Conservation (phyloP, 2,329 filamentous ascomycete species). For the Elsinoe necatrix region DNA sequence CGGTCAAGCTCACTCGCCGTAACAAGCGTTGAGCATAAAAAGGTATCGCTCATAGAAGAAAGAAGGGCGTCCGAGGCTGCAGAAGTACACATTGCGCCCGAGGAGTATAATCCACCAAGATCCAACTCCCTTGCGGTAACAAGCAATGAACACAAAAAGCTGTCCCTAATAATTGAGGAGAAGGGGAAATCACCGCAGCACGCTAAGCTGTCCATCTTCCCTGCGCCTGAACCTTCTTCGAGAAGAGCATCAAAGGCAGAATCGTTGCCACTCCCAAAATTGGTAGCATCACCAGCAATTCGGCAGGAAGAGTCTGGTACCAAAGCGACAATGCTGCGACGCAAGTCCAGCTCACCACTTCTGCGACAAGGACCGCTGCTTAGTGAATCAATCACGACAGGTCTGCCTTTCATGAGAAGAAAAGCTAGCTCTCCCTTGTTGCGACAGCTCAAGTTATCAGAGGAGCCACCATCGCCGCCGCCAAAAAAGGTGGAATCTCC, state of each 20-base stretch:
- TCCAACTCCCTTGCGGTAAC: constrained; percentile 9
- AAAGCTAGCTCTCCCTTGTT: constrained; percentile 6
- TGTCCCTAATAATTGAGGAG: neutral
- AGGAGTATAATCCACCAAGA: neutral
- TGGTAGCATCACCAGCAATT: neutral
- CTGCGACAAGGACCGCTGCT: constrained; percentile 1
- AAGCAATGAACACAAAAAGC: constrained; percentile 11
- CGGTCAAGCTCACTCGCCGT: constrained; percentile 7
- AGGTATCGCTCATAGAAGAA: constrained; percentile 27
- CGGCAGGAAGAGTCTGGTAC: neutral
- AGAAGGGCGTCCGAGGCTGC: constrained; percentile 19
- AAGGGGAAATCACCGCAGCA: neutral
- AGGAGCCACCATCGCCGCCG: neutral
- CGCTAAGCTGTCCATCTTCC: constrained; percentile 7
- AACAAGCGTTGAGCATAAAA: constrained; percentile 21
- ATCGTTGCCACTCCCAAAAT: neutral
- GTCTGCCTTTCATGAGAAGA: neutral
- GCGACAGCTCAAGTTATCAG: neutral
- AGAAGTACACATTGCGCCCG: neutral
- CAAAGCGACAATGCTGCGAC: neutral
- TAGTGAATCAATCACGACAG: neutral
- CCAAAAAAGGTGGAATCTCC: neutral
- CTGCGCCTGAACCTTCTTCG: neutral
- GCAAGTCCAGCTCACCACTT: constrained; percentile 7
- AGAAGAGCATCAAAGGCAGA: constrained; percentile 3